Evolutionary conservation across 163 green algal species (phyloP).

Genomic region (Chlamydomonas reinhardtii): DNA sequence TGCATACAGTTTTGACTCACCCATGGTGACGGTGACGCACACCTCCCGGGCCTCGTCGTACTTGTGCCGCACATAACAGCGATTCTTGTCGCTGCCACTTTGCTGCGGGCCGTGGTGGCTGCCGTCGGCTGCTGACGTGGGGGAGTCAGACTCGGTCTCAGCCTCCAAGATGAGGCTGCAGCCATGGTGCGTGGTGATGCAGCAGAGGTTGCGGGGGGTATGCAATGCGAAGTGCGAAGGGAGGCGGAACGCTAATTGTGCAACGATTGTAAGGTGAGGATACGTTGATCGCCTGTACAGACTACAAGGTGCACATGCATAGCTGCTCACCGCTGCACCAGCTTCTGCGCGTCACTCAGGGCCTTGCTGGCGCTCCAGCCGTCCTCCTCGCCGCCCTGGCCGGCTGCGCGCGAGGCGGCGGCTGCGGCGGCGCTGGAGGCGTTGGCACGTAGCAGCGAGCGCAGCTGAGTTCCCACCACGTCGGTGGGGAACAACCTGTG

Average conservation of each 20-base stretch:
- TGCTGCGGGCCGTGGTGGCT: neutral
- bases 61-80: slow-evolving; percentile 31
- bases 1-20: neutral
- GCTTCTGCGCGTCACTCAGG: slow-evolving; percentile 20
- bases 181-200: neutral
- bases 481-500: slow-evolving; percentile 13
- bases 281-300: too few relatives aligned
- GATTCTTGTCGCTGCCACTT: neutral
- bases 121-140: neutral
- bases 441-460: slow-evolving; percentile 9
- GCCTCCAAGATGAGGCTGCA: neutral
- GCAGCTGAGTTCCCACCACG: slow-evolving; percentile 28
- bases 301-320: too few relatives aligned
- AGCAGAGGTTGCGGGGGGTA: too few relatives aligned
- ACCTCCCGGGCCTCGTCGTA: slow-evolving; percentile 28
- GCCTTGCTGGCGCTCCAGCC: slow-evolving; percentile 13
- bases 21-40: neutral
- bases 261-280: too few relatives aligned
- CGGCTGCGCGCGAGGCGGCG: neutral
- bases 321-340: slow-evolving; percentile 18
- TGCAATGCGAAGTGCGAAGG: too few relatives aligned
- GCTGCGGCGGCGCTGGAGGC: neutral
- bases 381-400: neutral
- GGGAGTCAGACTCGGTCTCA: too few relatives aligned
- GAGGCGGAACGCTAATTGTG: too few relatives aligned